A percentile compares a stretch with the other conserved stretches of the same genome.
These are phyloP conservation scores for Aureobasidium lini DNA, from an alignment of 2,329 filamentous ascomycete genomes.

Conservation along the genomic window DNA sequence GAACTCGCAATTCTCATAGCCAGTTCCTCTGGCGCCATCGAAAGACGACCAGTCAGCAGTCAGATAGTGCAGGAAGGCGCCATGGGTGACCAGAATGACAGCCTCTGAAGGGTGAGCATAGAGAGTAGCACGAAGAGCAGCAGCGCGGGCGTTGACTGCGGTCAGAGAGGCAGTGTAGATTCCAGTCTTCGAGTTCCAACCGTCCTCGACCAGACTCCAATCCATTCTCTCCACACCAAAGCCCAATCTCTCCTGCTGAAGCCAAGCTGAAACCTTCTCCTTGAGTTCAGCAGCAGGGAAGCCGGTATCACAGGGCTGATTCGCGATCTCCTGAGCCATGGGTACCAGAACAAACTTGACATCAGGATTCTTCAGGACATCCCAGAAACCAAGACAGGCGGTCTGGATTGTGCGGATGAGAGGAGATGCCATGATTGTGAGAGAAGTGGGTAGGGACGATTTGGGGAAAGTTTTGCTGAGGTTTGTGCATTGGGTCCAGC, in stretches of 20 bases:
- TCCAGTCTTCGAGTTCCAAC: conserved; percentile 11
- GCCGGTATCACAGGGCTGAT: conserved; percentile 11
- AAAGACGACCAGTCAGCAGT: conserved; percentile 15
- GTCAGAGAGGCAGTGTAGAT: not conserved
- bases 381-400: conserved; percentile 31
- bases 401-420: conserved; percentile 76
- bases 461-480: conserved; percentile 58
- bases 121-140: conserved; percentile 11
- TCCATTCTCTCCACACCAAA: conserved; percentile 5
- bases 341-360: conserved; percentile 8
- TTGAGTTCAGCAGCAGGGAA: not conserved
- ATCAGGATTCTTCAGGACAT: not conserved
- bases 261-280: not conserved
- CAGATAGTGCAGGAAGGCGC: conserved; percentile 17
- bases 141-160: conserved; percentile 11
- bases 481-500: conserved; percentile 62
- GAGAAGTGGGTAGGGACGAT: conserved; percentile 57
- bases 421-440: conserved; percentile 61
- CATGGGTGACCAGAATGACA: conserved; percentile 16
- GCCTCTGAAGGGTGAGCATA: conserved; percentile 13
- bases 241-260: not conserved
- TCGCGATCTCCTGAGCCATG: conserved; percentile 9
- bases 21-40: conserved; percentile 10
- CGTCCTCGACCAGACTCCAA: conserved; percentile 7
- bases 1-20: conserved; percentile 13